Base-by-base conservation (phyloP, 2,329 filamentous ascomycete species). In the Monosporascus cannonballus region DNA sequence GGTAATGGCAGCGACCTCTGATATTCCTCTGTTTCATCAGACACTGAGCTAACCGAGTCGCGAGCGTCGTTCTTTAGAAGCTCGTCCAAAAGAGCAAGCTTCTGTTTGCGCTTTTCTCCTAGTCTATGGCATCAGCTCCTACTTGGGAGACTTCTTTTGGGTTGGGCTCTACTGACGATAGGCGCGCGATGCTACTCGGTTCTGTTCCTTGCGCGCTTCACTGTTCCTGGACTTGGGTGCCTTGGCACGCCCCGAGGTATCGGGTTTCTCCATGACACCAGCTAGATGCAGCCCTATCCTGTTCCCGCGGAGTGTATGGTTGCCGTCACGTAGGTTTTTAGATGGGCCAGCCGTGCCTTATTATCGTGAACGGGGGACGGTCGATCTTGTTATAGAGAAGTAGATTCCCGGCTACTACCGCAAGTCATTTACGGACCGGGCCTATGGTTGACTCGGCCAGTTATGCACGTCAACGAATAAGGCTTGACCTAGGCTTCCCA, bases 91-190 rank as follows among this genome's bases (percentile, higher is more conserved):
- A 74, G 59, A 9, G 69, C 71, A 37, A 75, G 62, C 56, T 71
- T 75, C 58, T 74, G 71, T 56, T 71, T 74, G 42, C 71, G 66
- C 56, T 73, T 74, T 56, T 73, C 71, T 39, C 73, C 73, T 75
- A 39, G 18, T 9, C 27, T 22, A 15, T 48, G 48, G 47, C 44
- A 53, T 63, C 52, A 64, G 59, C 54, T 49, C 41, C 41, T 27
- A 22, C 52, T 46, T 25, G 27, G 15, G 41, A 25, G 17, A 38
- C 47, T 39, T n/a, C 7, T 36, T 37, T 49, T 25, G n/a, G 39
- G 48, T 25, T 48, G 50, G 34, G 36, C 48, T 45, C 22, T 17
- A 65, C 69, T 47, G 59, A 72, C 70, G 65, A 57, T 67, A 65
- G 15, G 61, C 61, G 47, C 63, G 60, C 49, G 64, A 67, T 18